Conservation (phyloP, 352 stramenopile genomes). For the Pythium chondricola region DNA sequence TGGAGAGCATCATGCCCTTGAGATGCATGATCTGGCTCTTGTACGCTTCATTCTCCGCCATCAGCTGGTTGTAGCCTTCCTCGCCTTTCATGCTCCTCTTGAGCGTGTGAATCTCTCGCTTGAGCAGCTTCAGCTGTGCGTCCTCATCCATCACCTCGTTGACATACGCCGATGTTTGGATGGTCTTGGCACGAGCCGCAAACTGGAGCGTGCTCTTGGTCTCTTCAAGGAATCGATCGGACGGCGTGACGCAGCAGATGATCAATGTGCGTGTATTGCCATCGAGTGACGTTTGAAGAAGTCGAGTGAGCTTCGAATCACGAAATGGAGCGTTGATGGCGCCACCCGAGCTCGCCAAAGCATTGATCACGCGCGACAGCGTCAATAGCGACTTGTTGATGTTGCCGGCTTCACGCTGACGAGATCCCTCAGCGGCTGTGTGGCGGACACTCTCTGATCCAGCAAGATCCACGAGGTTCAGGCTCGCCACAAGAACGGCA, state of each 20-base stretch:
- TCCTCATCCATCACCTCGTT: slow-evolving; percentile 93
- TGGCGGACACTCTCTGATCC: slow-evolving; percentile 95
- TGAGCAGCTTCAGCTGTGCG: slow-evolving; percentile 59
- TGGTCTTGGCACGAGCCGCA: slow-evolving; percentile 88
- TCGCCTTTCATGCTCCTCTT: slow-evolving; percentile 49
- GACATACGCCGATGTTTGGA: slow-evolving; percentile 73
- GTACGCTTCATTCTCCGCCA: slow-evolving; percentile 69
- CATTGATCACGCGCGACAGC: slow-evolving; percentile 92
- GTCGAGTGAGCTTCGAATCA: slow-evolving; percentile 88
- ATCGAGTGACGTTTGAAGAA: slow-evolving; percentile 88
- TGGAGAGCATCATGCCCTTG: slow-evolving; percentile 53
- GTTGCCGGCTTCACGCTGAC: slow-evolving; percentile 94
- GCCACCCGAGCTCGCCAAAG: slow-evolving; percentile 34
- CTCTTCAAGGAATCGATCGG: slow-evolving; percentile 70
- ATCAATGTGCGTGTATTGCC: slow-evolving; percentile 91
- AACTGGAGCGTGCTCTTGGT: slow-evolving; percentile 91
- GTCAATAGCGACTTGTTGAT: slow-evolving; percentile 97
- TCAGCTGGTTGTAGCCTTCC: slow-evolving; percentile 44
- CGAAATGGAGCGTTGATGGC: slow-evolving; percentile 69
- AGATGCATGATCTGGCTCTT: slow-evolving; percentile 55
- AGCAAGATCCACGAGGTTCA: slow-evolving; percentile 97
- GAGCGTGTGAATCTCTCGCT: slow-evolving; percentile 64
- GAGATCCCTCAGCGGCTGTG: slow-evolving; percentile 91
- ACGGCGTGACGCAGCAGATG: slow-evolving; percentile 75
- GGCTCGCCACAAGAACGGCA: slow-evolving; percentile 89